phyloP scores from a whole-genome alignment of 352 stramenopile species.

The Pythium aphanidermatum region DNA sequence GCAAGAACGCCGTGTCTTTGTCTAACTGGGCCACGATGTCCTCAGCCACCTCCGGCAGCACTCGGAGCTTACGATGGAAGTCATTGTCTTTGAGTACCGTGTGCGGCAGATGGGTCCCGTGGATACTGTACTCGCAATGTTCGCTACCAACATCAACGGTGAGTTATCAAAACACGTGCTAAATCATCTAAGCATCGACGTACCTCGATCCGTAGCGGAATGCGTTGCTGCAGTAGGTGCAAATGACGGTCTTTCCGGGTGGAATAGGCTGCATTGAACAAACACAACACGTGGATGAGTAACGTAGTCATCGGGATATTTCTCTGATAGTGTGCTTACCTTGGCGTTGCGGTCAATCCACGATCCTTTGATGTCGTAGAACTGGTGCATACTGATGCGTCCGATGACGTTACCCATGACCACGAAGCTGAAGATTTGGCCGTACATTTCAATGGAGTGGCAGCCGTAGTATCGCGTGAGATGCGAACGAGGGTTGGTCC shows the following conservation, averaged over 20 bases:
- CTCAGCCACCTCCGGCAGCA: constrained; percentile 49
- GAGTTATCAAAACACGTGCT: neutral
- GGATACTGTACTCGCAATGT: constrained; percentile 71
- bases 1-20: constrained; percentile 67
- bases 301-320: too few species aligned
- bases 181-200: constrained; percentile 7
- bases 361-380: constrained; percentile 90
- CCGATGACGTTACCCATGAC: constrained; percentile 90
- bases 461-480: constrained; percentile 88
- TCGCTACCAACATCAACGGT: constrained; percentile 22
- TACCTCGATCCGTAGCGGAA: constrained; percentile 69
- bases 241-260: constrained; percentile 77
- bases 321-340: constrained; percentile 21
- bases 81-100: constrained; percentile 85
- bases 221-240: constrained; percentile 77
- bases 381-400: constrained; percentile 78
- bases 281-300: neutral
- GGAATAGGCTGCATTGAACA: constrained; percentile 42
- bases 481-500: constrained; percentile 66
- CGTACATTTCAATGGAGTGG: constrained; percentile 89
- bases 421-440: constrained; percentile 83
- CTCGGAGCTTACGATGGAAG: constrained; percentile 77
- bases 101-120: constrained; percentile 69
- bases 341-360: constrained; percentile 83
- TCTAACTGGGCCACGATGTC: constrained; percentile 62